Base-by-base conservation (phyloP, 345 rosid genomes). In the Hypericum androsaemum region DNA sequence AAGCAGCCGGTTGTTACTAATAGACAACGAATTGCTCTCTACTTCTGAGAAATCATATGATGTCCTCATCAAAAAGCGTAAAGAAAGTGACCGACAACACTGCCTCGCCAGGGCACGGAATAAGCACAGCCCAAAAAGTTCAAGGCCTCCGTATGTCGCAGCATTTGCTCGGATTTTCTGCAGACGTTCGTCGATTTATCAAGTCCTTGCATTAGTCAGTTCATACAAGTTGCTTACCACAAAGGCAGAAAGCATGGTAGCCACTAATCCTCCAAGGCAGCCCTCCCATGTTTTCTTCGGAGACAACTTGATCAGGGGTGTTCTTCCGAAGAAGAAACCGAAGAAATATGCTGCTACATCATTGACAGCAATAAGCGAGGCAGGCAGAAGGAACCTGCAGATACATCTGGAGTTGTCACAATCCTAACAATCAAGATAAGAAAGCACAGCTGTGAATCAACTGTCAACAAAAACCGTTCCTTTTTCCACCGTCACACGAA, bases 271-370 rank as follows among this genome's bases (percentile, higher is more conserved):
- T 63, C 98, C 97, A 17, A 85, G 81, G 67, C 88, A 92, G 28
- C 97, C 98, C 59, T 92, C 98, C 98, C 97, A 92, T 46, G 97
- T 92, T 76, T 92, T 88, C 83, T 92, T 92, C n/a, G 97, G 97
- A 62, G 97, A 88, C 60, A 92, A 77, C 73, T 88, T 85, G 74
- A 92, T 92, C 70, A 92, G 70, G 0, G 94, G 98, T 10, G 97
- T 92, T 81, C 71, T 78, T 61, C 98, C 98, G 52, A 92, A 92
- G 77, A 92, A 92, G 89, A 92, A 92, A 67, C 98, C 95, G 45
- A 75, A 77, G 58, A 88, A 60, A 64, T 88, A 88, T 15, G 98
- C 97, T 22, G 81, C 82, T 59, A 85, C 81, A 54, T 92, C 98
- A 63, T 88, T 92, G 78, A 92, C 81, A 50, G 85, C 84, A 40